Evolutionary conservation across 208 protist genomes (phyloP), one percentile per base, ranked within the genome.

Genomic region (Leishmania gerbilli): DNA sequence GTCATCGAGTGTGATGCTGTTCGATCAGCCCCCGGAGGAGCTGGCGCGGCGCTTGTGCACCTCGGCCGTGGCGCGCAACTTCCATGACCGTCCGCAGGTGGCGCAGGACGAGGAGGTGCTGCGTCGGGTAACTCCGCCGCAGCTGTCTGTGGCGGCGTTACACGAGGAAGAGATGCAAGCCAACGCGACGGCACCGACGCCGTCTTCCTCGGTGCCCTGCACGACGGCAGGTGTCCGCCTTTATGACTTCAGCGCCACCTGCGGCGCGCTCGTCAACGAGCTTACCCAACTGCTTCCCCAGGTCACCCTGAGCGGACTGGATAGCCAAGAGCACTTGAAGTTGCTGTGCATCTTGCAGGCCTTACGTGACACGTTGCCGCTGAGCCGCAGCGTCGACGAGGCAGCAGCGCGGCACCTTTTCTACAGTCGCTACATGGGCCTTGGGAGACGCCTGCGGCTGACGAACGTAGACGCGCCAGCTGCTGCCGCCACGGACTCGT

Each of bases 271-370:
- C 56, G 81, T 95, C 40, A 72, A 84, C 21, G 80, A 90, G 60
- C 82, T 97, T 7, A 86, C 88, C 27, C 82, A 88, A 71, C 53
- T 82, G 21, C 86, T 97, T 51, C 89, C 91, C 3, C 79, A 87
- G 75, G 84, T 91, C 3, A 84, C 75, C n/a, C 87, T 97, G 13
- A 64, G 72, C 31, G 90, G 93, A 0, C 86, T 97, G 21, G 87
- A 80, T 67, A 90, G 85, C 68, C 71, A 84, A 11, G 91, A 87
- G 47, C 91, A 95, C 76, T 75, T 96, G 34, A 82, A 72, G n/a
- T 80, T 98, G 76, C 80, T 96, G 45, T 95, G 89, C 84, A 89
- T 96, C 55, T 74, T 98, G 75, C 87, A 95, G 76, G 87, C 92
- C 13, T 85, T 96, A 37, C 87, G 81, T 8, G 87, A 85, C 40